A percentile compares a stretch with the other conserved stretches of the same genome.
Conservation (phyloP, 2,329 filamentous ascomycete species). For the Aspergillus vadensis region DNA sequence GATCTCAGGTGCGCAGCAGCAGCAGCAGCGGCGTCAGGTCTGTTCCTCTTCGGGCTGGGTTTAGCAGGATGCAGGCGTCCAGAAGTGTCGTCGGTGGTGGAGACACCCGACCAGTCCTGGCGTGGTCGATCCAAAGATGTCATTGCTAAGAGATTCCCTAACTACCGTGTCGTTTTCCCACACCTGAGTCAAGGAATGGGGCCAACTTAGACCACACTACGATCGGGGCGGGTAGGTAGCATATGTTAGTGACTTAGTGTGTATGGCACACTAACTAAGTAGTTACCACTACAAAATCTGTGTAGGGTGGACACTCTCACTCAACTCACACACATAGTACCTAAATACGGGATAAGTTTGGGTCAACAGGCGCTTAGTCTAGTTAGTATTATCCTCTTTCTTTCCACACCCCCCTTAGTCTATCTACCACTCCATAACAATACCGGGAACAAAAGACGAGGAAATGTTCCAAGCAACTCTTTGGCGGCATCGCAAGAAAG, state of each 20-base stretch:
- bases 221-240: not conserved
- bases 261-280: not conserved
- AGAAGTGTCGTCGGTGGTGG: slow-evolving; percentile 24
- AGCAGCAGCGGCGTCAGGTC: too few relatives aligned
- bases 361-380: not conserved
- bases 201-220: slow-evolving; percentile 7
- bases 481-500: slow-evolving; percentile 9
- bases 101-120: slow-evolving; percentile 10
- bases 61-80: slow-evolving; percentile 27
- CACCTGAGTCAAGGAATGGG: slow-evolving; percentile 3
- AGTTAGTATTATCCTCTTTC: not conserved
- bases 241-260: not conserved
- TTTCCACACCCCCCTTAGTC: too few relatives aligned
- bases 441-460: not conserved
- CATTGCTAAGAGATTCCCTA: not conserved
- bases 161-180: not conserved
- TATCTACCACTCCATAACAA: not conserved
- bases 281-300: not conserved
- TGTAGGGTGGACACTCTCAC: not conserved
- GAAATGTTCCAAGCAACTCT: not conserved
- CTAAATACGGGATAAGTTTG: not conserved
- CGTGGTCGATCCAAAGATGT: slow-evolving; percentile 3
- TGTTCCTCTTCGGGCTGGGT: slow-evolving; percentile 6
- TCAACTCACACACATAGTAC: not conserved
- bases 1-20: slow-evolving; percentile 23